A percentile compares a stretch with the other conserved stretches of the same genome.
These are phyloP conservation scores for Rubia peregrina DNA, from an alignment of 305 asterid species.

Conservation along the genomic window DNA sequence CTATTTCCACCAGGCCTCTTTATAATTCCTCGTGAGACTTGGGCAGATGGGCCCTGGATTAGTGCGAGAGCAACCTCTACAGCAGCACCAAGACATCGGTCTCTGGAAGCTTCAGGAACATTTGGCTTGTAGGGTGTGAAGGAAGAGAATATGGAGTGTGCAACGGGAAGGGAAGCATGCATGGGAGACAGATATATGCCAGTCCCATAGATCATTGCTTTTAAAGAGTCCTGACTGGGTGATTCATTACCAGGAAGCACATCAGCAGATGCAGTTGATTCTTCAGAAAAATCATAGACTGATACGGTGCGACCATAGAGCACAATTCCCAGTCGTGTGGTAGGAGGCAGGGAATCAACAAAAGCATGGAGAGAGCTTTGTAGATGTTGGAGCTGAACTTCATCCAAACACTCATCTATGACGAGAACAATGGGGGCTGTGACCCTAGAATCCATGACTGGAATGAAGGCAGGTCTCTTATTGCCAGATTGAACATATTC, in stretches of 20 bases:
- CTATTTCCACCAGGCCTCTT: constrained; percentile 86
- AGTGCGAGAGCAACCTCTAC: constrained; percentile 86
- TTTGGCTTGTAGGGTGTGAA: constrained; percentile 61
- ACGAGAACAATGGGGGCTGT: constrained; percentile 78
- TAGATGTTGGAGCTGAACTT: constrained; percentile 76
- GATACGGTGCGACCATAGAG: constrained; percentile 74
- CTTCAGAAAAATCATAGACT: constrained; percentile 87
- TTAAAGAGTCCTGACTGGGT: constrained; percentile 69
- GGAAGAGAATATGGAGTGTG: constrained; percentile 82
- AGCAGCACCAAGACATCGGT: constrained; percentile 89
- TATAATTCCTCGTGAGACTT: constrained; percentile 74
- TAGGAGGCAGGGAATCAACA: constrained; percentile 66
- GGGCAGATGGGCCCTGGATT: constrained; percentile 83
- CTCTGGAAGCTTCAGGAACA: constrained; percentile 76
- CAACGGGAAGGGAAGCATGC: constrained; percentile 81
- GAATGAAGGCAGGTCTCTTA: constrained; percentile 72
- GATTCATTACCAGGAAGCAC: constrained; percentile 71
- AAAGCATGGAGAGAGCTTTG: constrained; percentile 82
- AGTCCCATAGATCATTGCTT: constrained; percentile 80
- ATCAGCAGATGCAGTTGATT: constrained; percentile 77
- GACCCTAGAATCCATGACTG: constrained; percentile 71
- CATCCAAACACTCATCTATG: constrained; percentile 89
- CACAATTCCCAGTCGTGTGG: constrained; percentile 66
- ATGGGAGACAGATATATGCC: constrained; percentile 80
- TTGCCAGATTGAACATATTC: constrained; percentile 74